A percentile compares a stretch with the other conserved stretches of the same genome.
phyloP scores from a whole-genome alignment of 202 grass and related monocot species.

The Hordeum pubiflorum region DNA sequence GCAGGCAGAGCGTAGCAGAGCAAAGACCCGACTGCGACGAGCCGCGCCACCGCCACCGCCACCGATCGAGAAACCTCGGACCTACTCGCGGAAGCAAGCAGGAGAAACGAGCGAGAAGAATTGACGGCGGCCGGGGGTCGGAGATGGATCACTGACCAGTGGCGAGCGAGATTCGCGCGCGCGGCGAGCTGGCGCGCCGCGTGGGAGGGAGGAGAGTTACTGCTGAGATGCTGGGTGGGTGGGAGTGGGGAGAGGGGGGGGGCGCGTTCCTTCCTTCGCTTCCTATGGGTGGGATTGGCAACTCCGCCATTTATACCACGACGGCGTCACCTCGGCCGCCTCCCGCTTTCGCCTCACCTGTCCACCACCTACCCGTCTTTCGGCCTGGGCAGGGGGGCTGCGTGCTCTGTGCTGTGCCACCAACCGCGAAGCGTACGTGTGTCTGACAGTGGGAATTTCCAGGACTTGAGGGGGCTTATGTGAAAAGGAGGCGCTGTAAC shows the following conservation, averaged over 20 bases:
- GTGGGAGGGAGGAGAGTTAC: not conserved
- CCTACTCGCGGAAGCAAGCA: not conserved
- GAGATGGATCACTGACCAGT: slow-evolving; percentile 23
- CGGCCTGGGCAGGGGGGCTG: not conserved
- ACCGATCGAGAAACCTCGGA: not conserved
- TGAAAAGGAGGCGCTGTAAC: not conserved
- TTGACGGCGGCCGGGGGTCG: not conserved
- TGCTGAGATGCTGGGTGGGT: not conserved
- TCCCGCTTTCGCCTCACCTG: slow-evolving; percentile 3
- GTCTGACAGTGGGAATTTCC: not conserved
- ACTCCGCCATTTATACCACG: slow-evolving; percentile 27
- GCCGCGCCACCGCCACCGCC: not conserved
- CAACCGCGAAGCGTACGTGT: not conserved
- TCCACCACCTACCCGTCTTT: slow-evolving; percentile 30
- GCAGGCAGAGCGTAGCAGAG: not conserved
- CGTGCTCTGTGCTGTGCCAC: slow-evolving; percentile 22
- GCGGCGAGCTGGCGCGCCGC: not conserved
- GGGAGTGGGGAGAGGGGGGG: not conserved
- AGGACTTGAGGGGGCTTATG: not conserved
- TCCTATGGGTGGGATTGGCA: not conserved
- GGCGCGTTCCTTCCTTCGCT: not conserved
- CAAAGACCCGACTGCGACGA: not conserved
- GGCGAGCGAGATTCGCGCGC: slow-evolving; percentile 5
- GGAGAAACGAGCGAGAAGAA: not conserved
- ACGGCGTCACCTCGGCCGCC: not conserved